phyloP scores from a whole-genome alignment of 2,329 filamentous ascomycete genomes.

The Fusarium nelsonii region DNA sequence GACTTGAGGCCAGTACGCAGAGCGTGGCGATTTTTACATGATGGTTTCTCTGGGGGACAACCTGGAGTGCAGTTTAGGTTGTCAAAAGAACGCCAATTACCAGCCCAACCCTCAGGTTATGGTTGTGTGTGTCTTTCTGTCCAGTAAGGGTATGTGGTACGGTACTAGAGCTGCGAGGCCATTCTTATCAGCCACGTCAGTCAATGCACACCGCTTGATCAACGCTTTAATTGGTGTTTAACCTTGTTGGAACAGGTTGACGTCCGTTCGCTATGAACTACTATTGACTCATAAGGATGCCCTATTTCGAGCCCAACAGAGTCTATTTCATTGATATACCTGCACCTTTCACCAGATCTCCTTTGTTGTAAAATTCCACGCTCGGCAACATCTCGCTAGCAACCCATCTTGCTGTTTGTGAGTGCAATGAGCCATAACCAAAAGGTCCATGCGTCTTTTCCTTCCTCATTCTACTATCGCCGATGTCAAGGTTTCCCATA shows the following conservation, averaged over 20 bases:
- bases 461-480: conserved; percentile 50
- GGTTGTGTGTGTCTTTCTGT: conserved; percentile 1
- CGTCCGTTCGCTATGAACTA: not conserved
- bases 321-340: conserved; percentile 46
- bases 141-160: conserved; percentile 4
- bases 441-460: conserved; percentile 65
- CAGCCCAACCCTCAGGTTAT: not conserved
- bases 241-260: not conserved
- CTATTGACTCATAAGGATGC: conserved; percentile 6
- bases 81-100: not conserved
- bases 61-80: not conserved
- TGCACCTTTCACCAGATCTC: conserved; percentile 62
- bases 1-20: not conserved
- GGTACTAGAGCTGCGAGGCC: conserved; percentile 18
- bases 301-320: not conserved
- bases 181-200: conserved; percentile 31
- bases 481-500: conserved; percentile 49
- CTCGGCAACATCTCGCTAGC: conserved; percentile 63
- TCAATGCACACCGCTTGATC: conserved; percentile 18
- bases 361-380: conserved; percentile 64
- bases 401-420: conserved; percentile 72
- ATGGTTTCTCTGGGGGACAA: not conserved
- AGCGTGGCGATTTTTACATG: not conserved
- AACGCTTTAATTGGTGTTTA: conserved; percentile 13
- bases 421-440: conserved; percentile 67